phyloP scores from a whole-genome alignment of 2,329 filamentous ascomycete species.

The Pseudopithomyces chartarum region DNA sequence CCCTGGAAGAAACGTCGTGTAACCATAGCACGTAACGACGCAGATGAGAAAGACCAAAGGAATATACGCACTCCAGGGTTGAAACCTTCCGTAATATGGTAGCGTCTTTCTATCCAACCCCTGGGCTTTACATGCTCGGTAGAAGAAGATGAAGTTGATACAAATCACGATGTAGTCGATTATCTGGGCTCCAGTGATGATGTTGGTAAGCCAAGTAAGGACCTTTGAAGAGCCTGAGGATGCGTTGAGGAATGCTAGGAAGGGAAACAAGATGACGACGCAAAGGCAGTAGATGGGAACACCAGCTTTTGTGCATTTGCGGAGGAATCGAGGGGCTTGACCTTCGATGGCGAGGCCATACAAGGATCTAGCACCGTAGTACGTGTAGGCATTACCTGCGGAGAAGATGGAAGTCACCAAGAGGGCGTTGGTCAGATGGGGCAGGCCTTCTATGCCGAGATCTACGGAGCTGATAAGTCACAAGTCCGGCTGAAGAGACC shows the following conservation, averaged over 20 bases:
- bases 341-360: slow-evolving; percentile 58
- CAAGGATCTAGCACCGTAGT: slow-evolving; percentile 56
- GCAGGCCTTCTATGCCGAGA: slow-evolving; percentile 54
- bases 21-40: slow-evolving; percentile 26
- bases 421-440: slow-evolving; percentile 61
- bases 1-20: slow-evolving; percentile 49
- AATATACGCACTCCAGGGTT: slow-evolving; percentile 23
- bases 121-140: slow-evolving; percentile 48
- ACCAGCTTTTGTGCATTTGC: slow-evolving; percentile 61
- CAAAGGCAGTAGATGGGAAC: slow-evolving; percentile 75
- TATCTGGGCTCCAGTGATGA: slow-evolving; percentile 71
- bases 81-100: slow-evolving; percentile 51
- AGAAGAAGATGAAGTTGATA: slow-evolving; percentile 62
- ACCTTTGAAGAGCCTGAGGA: slow-evolving; percentile 69
- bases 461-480: slow-evolving; percentile 18
- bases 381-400: slow-evolving; percentile 61
- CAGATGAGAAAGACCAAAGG: slow-evolving; percentile 18
- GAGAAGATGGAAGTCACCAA: slow-evolving; percentile 58
- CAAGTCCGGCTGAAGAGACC: background rate
- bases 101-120: slow-evolving; percentile 55
- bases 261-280: slow-evolving; percentile 66
- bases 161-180: slow-evolving; percentile 52
- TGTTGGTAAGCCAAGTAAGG: slow-evolving; percentile 71
- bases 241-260: slow-evolving; percentile 76
- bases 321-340: slow-evolving; percentile 58